These are phyloP conservation scores for Cucumis hystrix DNA, from an alignment of 306 rosid species.

Conservation along the genomic window DNA sequence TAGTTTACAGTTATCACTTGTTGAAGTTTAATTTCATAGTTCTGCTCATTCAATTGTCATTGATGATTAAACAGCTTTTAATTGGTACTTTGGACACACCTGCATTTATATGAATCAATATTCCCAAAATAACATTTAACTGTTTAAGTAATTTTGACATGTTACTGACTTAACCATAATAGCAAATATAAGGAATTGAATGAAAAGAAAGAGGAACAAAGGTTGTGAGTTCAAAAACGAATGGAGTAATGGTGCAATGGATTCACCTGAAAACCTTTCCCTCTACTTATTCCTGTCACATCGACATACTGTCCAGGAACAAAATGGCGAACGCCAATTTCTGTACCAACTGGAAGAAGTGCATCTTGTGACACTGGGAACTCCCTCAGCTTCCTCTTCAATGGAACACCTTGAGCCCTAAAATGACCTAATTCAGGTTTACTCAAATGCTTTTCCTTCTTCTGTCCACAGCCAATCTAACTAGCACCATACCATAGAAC, in stretches of 20 bases:
- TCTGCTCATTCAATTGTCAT: not conserved
- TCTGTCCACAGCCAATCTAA: conserved; percentile 99
- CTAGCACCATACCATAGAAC: conserved; percentile 45
- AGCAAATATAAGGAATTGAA: not conserved
- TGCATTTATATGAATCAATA: not conserved
- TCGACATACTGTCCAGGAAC: conserved; percentile 95
- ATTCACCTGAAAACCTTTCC: conserved; percentile 93
- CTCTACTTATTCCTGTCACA: conserved; percentile 67
- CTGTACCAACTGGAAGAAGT: conserved; percentile 83
- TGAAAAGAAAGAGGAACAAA: not conserved
- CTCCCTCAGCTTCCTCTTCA: conserved; percentile 79
- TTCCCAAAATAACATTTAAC: not conserved
- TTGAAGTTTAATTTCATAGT: not conserved
- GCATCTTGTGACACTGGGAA: conserved; percentile 94
- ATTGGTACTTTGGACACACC: not conserved
- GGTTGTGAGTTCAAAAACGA: not conserved
- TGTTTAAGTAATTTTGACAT: not conserved
- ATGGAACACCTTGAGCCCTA: conserved; percentile 91
- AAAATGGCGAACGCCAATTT: conserved; percentile 81
- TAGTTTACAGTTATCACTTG: not conserved
- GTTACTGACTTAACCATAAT: not conserved
- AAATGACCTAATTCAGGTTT: conserved; percentile 97
- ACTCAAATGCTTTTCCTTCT: conserved; percentile 81
- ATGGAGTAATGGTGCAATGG: not conserved
- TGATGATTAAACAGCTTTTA: not conserved